Base-by-base conservation (phyloP, 2,329 filamentous ascomycete species). In the Beauveria sp. region DNA sequence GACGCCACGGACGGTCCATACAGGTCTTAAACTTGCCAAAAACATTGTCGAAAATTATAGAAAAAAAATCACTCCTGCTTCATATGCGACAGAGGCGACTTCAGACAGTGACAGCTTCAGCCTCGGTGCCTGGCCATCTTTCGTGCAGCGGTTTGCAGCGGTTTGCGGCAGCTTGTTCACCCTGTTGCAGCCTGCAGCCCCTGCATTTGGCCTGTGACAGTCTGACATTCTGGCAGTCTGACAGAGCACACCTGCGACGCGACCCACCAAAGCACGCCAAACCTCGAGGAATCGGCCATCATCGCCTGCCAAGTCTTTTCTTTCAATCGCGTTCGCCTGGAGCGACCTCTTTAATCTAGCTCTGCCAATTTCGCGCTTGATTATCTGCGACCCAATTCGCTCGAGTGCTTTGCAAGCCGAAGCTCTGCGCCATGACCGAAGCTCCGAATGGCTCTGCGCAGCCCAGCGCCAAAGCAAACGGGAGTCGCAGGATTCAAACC, bases 381-480 rank as follows among this genome's bases (percentile, higher is more conserved):
- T 24, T 16, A 16, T 38, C 2, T 16, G 34, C 34, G 34, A 38
- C 34, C 34, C 14, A 38, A 38, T 14, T 52, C n/a, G n/a, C 30
- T 40, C 20, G 30, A 30, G 42, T 43, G 42, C 20, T 20, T 20
- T 18, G n/a, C n/a, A 24, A 38, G 34, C 34, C 34, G 34, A 46
- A 46, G 22, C 22, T 24, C n/a, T 20, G 50, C 18, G 65, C 65
- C 67, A 77, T 78, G 75, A 72, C 68, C 65, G 70, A 73, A 67
- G 64, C 71, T 61, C 70, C 72, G 63, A 81, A 77, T 67, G 76
- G 78, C 66, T 71, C 74, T 56, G 65, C 70, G 58, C 74, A 76
- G 57, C 63, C 64, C 50, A 73, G 73, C 62, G 70, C 68, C 55
- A 70, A 73, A 63, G 62, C 68, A 50, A 73, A 72, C 59, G 69